phyloP scores from a whole-genome alignment of 495 filamentous ascomycete genomes.

The Penicillium steckii region DNA sequence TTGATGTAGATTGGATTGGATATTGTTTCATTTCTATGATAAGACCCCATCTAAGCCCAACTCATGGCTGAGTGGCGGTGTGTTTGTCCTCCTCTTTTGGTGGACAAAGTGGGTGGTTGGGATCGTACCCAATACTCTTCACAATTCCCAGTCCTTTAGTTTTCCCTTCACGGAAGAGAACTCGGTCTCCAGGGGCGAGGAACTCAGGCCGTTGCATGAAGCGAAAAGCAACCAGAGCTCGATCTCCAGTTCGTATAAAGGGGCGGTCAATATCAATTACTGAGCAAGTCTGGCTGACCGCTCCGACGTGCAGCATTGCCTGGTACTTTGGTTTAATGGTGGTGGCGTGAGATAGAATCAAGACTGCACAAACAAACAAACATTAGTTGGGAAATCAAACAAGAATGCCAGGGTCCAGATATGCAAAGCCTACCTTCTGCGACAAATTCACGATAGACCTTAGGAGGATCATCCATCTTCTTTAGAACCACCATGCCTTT shows the following conservation, averaged over 20 bases:
- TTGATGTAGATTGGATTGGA: too few species aligned
- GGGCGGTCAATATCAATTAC: conserved; percentile 98
- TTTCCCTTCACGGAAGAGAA: conserved; percentile 91
- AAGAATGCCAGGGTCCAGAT: too few species aligned
- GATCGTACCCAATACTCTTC: conserved; percentile 86
- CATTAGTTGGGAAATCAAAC: too few species aligned
- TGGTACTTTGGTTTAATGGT: conserved; percentile 98
- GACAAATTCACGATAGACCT: conserved; percentile 89
- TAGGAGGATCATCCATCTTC: conserved; percentile 70
- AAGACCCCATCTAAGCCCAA: too few species aligned
- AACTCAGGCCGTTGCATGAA: conserved; percentile 98
- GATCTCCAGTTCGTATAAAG: conserved; percentile 90
- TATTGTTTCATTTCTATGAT: too few species aligned
- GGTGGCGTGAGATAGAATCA: conserved; percentile 95
- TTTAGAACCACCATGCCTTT: conserved; percentile 98
- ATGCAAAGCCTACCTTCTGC: conserved; percentile 69
- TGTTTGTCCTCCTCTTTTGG: background rate
- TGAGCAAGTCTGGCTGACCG: conserved; percentile 91
- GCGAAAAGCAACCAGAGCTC: conserved; percentile 86
- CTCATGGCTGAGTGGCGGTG: background rate
- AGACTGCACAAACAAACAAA: conserved; percentile 53
- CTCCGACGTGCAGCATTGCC: conserved; percentile 96
- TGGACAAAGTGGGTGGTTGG: conserved; percentile 53
- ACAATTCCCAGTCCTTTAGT: conserved; percentile 97
- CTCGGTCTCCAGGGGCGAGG: conserved; percentile 78